A percentile compares a stretch with the other conserved stretches of the same genome.
Conservation (phyloP, 805 yeast species). For the Saturnispora serradocipensis region DNA sequence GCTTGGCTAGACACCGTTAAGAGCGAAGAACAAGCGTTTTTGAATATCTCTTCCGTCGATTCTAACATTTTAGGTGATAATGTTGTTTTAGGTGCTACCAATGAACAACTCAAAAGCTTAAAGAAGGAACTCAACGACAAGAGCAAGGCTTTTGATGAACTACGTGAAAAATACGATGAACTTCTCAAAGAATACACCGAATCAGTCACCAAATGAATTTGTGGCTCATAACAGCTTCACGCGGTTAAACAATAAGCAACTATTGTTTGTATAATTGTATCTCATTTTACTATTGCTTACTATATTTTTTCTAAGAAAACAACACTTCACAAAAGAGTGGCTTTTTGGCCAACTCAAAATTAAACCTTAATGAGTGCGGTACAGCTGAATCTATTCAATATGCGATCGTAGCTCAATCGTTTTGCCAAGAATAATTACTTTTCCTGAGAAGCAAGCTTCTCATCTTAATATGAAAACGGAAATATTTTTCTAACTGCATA, state of each 20-base stretch:
- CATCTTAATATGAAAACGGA: not conserved
- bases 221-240: not conserved
- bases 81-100: conserved; percentile 3
- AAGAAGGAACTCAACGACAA: conserved; percentile 9
- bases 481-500: not conserved
- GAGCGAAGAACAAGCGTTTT: conserved; percentile 44
- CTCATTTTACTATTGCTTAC: not conserved
- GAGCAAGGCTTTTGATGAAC: conserved; percentile 4
- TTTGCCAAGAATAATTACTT: not conserved
- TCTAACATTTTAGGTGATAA: conserved; percentile 21
- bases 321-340: not conserved
- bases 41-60: conserved; percentile 31
- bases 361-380: too few species aligned
- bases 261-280: not conserved
- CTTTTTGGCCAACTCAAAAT: too few species aligned
- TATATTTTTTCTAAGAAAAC: not conserved
- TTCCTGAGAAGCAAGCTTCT: too few species aligned
- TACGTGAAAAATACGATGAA: conserved; percentile 14
- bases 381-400: too few species aligned
- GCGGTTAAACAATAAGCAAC: not conserved
- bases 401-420: too few species aligned
- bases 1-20: conserved; percentile 40
- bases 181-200: conserved; percentile 12
- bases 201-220: conserved; percentile 6
- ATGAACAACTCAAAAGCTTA: conserved; percentile 4